Conservation (phyloP, 2,329 filamentous ascomycete species). For the Nakataea oryzae region DNA sequence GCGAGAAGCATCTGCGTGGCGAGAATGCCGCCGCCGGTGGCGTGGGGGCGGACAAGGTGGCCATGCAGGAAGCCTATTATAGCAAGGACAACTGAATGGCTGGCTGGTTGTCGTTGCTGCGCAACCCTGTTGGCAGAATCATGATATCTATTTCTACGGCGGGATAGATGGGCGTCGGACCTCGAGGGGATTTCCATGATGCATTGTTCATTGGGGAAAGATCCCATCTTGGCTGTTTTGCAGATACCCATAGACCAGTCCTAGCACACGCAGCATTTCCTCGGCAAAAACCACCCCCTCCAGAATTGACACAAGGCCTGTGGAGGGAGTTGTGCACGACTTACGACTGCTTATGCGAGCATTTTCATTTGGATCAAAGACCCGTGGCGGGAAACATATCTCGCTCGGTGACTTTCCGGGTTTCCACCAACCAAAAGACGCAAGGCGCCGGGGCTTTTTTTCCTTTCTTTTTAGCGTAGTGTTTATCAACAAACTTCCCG, state of each 20-base stretch:
- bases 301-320: too few species aligned
- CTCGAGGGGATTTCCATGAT: not conserved
- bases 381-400: not conserved
- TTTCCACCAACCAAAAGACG: not conserved
- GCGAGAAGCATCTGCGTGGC: constrained; percentile 33
- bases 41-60: constrained; percentile 22
- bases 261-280: not conserved
- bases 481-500: not conserved
- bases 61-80: constrained; percentile 42
- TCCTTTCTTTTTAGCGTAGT: not conserved
- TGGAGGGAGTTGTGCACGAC: too few species aligned
- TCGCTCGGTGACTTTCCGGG: not conserved
- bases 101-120: not conserved
- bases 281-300: not conserved
- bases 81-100: constrained; percentile 5
- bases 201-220: not conserved
- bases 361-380: not conserved
- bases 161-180: not conserved
- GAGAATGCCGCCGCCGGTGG: constrained; percentile 29
- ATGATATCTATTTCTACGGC: not conserved
- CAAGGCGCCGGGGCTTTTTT: too few species aligned
- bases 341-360: not conserved
- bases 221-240: not conserved
- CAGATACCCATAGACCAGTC: not conserved
- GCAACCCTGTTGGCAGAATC: too few species aligned